Conservation (phyloP, 1,139 yeast species). For the Yamadazyma blattariae region DNA sequence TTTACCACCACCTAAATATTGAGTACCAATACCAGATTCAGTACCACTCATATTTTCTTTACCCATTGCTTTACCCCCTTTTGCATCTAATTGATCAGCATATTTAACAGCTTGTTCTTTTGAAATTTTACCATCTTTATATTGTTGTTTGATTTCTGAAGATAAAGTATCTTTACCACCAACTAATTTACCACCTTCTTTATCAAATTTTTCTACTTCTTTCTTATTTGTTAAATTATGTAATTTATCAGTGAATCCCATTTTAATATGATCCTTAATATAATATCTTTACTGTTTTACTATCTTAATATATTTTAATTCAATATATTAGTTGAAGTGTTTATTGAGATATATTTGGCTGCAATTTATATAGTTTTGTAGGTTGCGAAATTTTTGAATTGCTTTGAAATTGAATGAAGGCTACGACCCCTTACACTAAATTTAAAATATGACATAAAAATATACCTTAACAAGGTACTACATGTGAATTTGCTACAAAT, state of each 20-base stretch:
- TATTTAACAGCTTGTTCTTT: constrained; percentile 27
- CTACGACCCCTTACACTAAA: no score
- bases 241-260: constrained; percentile 38
- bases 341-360: no score
- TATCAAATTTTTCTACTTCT: constrained; percentile 33
- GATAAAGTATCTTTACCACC: constrained; percentile 19
- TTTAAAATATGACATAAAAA: no score
- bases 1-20: constrained; percentile 16
- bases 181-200: constrained; percentile 28
- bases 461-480: no score
- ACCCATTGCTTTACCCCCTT: constrained; percentile 27
- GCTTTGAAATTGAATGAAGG: no score
- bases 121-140: constrained; percentile 28
- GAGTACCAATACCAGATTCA: constrained; percentile 28
- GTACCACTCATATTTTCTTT: constrained; percentile 29
- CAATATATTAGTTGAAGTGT: no score
- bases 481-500: no score
- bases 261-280: no score
- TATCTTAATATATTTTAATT: no score
- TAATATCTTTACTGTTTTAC: no score
- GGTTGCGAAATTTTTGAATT: no score
- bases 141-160: constrained; percentile 22
- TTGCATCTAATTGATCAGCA: constrained; percentile 25
- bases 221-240: constrained; percentile 23
- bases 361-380: no score